Conservation (phyloP, 306 rosid genomes). For the Carpinus viminea region DNA sequence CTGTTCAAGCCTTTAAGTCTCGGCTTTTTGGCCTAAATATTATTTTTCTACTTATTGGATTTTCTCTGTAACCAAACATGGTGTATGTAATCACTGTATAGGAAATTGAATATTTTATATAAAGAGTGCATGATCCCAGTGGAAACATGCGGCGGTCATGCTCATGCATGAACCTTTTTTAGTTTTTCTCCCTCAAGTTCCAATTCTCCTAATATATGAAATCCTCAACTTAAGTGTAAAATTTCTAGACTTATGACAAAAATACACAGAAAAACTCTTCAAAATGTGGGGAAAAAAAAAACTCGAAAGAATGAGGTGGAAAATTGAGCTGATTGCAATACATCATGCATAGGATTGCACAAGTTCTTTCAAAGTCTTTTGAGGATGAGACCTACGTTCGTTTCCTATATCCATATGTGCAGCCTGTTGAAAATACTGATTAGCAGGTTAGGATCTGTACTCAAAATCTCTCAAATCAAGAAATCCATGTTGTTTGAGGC, state of each 20-base stretch:
- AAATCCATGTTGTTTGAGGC: constrained; percentile 18
- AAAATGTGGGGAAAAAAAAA: not conserved
- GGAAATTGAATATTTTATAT: not conserved
- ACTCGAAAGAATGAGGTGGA: not conserved
- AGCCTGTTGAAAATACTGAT: constrained; percentile 17
- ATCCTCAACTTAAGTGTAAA: constrained; percentile 14
- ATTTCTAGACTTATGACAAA: constrained; percentile 19
- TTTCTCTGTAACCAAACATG: too few species aligned
- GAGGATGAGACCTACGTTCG: not conserved
- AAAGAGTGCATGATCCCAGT: not conserved
- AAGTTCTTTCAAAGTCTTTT: not conserved
- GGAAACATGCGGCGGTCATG: not conserved
- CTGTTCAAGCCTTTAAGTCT: too few species aligned
- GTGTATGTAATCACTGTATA: too few species aligned
- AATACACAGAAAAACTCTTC: not conserved
- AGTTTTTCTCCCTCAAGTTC: not conserved
- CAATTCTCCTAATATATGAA: not conserved
- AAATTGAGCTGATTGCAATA: not conserved
- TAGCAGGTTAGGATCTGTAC: constrained; percentile 22
- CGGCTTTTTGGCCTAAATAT: too few species aligned
- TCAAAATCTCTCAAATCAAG: constrained; percentile 16
- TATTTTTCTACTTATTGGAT: too few species aligned
- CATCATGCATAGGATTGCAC: not conserved
- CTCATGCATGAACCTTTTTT: not conserved
- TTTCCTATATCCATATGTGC: not conserved